Conservation (phyloP, 2,329 filamentous ascomycete species). For the Ascochyta clinopodiicola region DNA sequence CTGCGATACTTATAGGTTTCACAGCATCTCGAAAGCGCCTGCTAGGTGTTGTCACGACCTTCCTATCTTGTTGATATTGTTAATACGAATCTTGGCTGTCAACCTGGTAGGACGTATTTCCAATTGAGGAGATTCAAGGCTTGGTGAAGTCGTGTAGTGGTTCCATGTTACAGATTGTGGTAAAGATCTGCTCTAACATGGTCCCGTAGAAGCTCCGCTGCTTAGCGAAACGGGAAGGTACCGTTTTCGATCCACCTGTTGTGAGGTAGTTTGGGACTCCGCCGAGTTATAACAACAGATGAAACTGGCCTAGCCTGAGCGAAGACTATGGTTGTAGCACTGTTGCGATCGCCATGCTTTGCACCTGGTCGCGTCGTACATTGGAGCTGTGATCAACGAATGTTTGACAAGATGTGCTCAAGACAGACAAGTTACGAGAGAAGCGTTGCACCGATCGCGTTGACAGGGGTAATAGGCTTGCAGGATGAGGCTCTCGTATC, state of each 20-base stretch:
- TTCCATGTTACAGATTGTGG: background rate
- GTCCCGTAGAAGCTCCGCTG: background rate
- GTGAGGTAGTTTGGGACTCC: background rate
- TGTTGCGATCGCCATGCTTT: too few relatives aligned
- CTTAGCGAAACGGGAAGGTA: constrained; percentile 9
- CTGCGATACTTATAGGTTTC: background rate
- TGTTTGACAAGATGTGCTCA: too few relatives aligned
- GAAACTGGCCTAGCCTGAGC: too few relatives aligned
- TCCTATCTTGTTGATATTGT: constrained; percentile 1
- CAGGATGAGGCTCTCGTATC: constrained; percentile 5
- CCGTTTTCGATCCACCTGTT: background rate
- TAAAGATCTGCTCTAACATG: background rate
- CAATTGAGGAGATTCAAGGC: background rate
- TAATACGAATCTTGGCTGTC: background rate
- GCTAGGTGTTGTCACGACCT: background rate
- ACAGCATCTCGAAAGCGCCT: background rate
- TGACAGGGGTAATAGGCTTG: background rate
- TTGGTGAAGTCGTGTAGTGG: background rate
- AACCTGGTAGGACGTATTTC: background rate
- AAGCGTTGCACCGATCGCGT: too few relatives aligned
- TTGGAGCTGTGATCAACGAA: too few relatives aligned
- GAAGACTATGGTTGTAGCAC: too few relatives aligned
- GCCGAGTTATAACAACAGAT: too few relatives aligned
- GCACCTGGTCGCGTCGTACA: too few relatives aligned
- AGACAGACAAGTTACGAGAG: too few relatives aligned